Evolutionary conservation across 495 filamentous ascomycete species (phyloP).

Genomic region (Podospora tetraspora): DNA sequence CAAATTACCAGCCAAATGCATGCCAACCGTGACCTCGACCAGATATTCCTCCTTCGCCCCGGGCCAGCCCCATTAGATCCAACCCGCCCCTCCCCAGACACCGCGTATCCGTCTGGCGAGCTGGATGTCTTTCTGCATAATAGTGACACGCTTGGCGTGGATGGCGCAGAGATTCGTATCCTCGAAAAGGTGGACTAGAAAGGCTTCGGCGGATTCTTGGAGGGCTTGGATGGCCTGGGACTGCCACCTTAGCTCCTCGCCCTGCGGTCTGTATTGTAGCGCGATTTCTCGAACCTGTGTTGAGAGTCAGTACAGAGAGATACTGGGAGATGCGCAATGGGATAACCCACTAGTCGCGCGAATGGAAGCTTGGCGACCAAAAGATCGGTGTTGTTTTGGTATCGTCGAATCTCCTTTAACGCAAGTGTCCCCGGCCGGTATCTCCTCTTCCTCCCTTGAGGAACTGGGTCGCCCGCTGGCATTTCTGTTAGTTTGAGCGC

Average conservation of each 20-base stretch:
- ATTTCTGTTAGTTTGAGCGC: background rate
- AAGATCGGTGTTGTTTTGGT: conserved; percentile 78
- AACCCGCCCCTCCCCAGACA: conserved; percentile 48
- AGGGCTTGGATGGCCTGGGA: conserved; percentile 84
- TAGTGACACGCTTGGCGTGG: conserved; percentile 92
- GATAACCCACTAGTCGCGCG: conserved; percentile 63
- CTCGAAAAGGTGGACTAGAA: conserved; percentile 89
- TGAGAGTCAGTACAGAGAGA: background rate
- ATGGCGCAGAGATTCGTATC: conserved; percentile 94
- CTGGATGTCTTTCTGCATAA: conserved; percentile 97
- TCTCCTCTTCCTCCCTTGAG: conserved; percentile 55
- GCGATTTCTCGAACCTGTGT: conserved; percentile 78
- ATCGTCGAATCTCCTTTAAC: conserved; percentile 77
- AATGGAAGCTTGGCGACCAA: conserved; percentile 80
- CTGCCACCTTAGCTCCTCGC: conserved; percentile 76
- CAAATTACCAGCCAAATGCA: conserved; percentile 2
- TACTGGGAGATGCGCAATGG: background rate
- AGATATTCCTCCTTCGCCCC: background rate
- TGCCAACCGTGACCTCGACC: background rate
- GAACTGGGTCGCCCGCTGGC: conserved; percentile 67
- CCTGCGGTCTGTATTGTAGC: conserved; percentile 43
- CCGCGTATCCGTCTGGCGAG: conserved; percentile 76
- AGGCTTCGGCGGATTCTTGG: conserved; percentile 89
- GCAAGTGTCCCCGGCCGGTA: conserved; percentile 84
- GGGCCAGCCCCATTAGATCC: conserved; percentile 16